These are phyloP conservation scores for Meira nashicola DNA, from an alignment of 1,284 basidiomycete species.

Conservation along the genomic window DNA sequence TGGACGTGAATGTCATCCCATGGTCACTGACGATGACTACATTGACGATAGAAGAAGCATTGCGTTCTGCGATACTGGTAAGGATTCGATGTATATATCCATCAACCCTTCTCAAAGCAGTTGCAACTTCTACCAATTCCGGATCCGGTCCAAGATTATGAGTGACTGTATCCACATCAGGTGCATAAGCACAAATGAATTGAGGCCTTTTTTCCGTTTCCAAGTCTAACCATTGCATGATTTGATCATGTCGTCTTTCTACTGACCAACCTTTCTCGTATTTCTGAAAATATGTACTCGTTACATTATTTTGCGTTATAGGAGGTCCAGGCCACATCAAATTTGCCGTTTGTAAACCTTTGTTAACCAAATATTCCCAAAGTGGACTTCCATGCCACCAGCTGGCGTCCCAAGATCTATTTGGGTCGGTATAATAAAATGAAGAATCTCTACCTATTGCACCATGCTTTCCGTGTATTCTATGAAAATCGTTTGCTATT, in stretches of 20 bases:
- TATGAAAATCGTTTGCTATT: slow-evolving; percentile 78
- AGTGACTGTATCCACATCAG: slow-evolving; percentile 59
- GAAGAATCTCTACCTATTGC: slow-evolving; percentile 5
- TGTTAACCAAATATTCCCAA: slow-evolving; percentile 25
- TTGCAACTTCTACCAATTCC: not conserved
- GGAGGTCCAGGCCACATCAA: slow-evolving; percentile 44
- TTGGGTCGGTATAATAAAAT: slow-evolving; percentile 36
- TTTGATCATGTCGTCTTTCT: slow-evolving; percentile 10
- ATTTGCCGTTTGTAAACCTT: slow-evolving; percentile 23
- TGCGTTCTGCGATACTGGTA: slow-evolving; percentile 63
- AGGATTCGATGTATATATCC: slow-evolving; percentile 68
- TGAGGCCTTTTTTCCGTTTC: slow-evolving; percentile 20
- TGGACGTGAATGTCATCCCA: slow-evolving; percentile 81
- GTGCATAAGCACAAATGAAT: slow-evolving; percentile 57
- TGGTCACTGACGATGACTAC: slow-evolving; percentile 87
- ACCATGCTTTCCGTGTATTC: not conserved
- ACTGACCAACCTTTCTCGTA: slow-evolving; percentile 30
- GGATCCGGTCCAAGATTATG: slow-evolving; percentile 60
- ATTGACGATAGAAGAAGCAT: slow-evolving; percentile 76
- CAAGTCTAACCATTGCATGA: slow-evolving; percentile 30
- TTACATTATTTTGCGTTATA: slow-evolving; percentile 9
- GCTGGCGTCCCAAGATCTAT: slow-evolving; percentile 17
- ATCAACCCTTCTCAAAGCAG: slow-evolving; percentile 59
- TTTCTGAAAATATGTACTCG: slow-evolving; percentile 27
- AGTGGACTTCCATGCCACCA: slow-evolving; percentile 39